phyloP scores from a whole-genome alignment of 2,329 filamentous ascomycete genomes.

The Clonostachys solani region DNA sequence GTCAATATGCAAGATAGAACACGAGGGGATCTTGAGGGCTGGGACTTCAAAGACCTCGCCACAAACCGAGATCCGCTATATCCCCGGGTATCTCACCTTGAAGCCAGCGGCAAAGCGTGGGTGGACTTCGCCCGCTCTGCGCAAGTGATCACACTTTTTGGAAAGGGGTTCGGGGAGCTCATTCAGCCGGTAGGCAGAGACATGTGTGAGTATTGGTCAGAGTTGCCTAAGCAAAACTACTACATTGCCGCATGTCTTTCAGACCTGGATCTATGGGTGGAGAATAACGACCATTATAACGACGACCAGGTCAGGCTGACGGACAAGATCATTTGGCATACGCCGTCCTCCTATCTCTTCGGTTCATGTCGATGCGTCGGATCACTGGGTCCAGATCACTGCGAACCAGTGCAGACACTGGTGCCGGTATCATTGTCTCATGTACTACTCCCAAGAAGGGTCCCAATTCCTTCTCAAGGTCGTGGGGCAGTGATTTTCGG shows the following conservation, averaged over 20 bases:
- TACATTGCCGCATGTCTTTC: background rate
- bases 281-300: too few species aligned
- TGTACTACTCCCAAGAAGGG: background rate
- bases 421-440: background rate
- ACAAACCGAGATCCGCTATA: background rate
- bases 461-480: background rate
- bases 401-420: background rate
- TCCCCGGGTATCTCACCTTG: background rate
- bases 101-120: background rate
- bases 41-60: background rate
- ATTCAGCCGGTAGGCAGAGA: background rate
- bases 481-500: background rate
- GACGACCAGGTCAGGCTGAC: too few species aligned
- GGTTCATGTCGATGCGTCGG: too few species aligned
- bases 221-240: background rate
- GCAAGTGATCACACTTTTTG: background rate
- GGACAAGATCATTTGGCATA: too few species aligned
- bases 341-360: too few species aligned
- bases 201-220: background rate
- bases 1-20: background rate
- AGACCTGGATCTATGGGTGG: background rate
- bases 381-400: background rate
- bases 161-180: background rate
- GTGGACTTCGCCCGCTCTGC: background rate
- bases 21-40: background rate